Evolutionary conservation across 2,329 filamentous ascomycete genomes (phyloP).

Genomic region (Phialophora chinensis): DNA sequence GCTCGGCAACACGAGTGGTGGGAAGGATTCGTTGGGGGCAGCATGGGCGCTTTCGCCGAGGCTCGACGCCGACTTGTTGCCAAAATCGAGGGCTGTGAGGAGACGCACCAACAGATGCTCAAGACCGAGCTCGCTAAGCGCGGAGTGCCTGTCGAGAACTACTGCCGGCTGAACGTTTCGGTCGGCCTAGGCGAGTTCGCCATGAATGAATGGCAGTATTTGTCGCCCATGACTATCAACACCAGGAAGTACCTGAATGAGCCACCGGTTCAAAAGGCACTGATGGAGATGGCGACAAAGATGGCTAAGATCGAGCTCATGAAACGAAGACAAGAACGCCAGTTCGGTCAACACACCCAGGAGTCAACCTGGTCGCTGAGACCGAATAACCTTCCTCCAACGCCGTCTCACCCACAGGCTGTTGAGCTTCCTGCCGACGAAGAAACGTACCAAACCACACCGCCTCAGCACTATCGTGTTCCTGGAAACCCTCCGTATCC

Average conservation of each 20-base stretch:
- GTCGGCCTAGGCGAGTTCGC: conserved; percentile 92
- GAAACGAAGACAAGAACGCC: conserved; percentile 68
- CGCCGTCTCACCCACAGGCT: conserved; percentile 55
- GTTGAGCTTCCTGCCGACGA: conserved; percentile 67
- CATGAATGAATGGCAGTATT: conserved; percentile 96
- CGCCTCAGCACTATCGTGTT: conserved; percentile 38
- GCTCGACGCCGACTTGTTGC: conserved; percentile 80
- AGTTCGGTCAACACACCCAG: conserved; percentile 43
- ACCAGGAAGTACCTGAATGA: conserved; percentile 82
- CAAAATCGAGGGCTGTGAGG: conserved; percentile 95
- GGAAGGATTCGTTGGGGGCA: conserved; percentile 76
- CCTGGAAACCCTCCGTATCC: conserved; percentile 46
- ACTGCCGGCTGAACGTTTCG: conserved; percentile 96
- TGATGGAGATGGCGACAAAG: conserved; percentile 76
- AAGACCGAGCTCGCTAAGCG: conserved; percentile 77
- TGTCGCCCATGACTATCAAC: conserved; percentile 93
- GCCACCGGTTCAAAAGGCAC: conserved; percentile 75
- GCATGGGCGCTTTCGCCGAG: conserved; percentile 86
- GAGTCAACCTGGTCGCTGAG: conserved; percentile 41
- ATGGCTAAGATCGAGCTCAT: conserved; percentile 82
- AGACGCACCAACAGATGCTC: conserved; percentile 84
- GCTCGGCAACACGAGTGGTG: conserved; percentile 80
- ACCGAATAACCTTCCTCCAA: conserved; percentile 41
- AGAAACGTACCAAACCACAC: conserved; percentile 45
- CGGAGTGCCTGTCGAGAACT: conserved; percentile 84